Evolutionary conservation across 139 green algal species (phyloP).

Genomic region (Diplosphaera chodatii): DNA sequence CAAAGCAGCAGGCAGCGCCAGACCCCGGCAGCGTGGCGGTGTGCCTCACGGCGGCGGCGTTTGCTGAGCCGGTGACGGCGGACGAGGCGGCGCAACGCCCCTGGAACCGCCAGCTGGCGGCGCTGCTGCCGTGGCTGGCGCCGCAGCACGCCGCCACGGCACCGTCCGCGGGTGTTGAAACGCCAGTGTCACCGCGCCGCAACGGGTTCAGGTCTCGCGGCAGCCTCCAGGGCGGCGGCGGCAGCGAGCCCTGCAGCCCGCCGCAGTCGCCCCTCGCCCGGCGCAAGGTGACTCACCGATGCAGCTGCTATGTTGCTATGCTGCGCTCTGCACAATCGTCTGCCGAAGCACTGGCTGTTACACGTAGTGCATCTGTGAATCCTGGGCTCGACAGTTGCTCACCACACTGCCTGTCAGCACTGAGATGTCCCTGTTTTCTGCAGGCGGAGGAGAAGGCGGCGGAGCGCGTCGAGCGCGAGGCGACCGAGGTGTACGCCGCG

Average conservation of each 20-base stretch:
- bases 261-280: not conserved
- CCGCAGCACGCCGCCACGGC: too few species aligned
- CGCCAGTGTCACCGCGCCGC: not conserved
- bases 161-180: not conserved
- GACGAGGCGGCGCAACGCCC: not conserved
- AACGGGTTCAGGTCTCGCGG: not conserved
- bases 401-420: not conserved
- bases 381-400: too few species aligned
- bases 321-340: not conserved
- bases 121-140: not conserved
- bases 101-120: not conserved
- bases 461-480: conserved; percentile 30
- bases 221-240: too few species aligned
- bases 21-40: not conserved
- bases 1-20: not conserved
- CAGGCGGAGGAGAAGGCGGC: not conserved
- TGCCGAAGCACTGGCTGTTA: too few species aligned
- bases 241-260: not conserved
- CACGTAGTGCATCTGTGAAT: too few species aligned
- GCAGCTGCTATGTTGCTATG: too few species aligned
- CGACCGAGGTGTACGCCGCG: conserved; percentile 48
- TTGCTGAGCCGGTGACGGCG: not conserved
- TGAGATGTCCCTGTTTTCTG: not conserved
- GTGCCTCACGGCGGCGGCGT: not conserved
- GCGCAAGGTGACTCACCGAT: not conserved